Evolutionary conservation across 176 grass and related monocot genomes (phyloP).

Genomic region (Oryza australiensis): DNA sequence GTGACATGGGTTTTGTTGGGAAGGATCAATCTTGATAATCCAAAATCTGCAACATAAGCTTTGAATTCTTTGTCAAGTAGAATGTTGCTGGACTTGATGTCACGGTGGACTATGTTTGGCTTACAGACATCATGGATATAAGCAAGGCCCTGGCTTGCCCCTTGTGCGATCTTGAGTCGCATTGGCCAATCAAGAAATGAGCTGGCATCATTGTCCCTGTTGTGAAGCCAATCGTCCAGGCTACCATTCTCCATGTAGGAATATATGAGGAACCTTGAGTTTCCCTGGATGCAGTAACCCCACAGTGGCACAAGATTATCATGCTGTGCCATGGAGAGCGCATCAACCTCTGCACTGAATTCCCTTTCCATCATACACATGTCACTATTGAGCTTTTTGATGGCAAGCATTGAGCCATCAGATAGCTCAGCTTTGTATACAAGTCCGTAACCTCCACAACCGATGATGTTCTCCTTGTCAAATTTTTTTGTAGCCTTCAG

Average conservation of each 20-base stretch:
- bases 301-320: slow-evolving; percentile 68
- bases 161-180: slow-evolving; percentile 68
- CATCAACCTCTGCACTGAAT: slow-evolving; percentile 64
- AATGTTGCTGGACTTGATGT: slow-evolving; percentile 91
- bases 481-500: slow-evolving; percentile 74
- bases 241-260: slow-evolving; percentile 91
- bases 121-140: slow-evolving; percentile 72
- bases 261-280: slow-evolving; percentile 63
- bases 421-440: slow-evolving; percentile 68
- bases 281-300: slow-evolving; percentile 64
- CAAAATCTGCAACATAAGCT: slow-evolving; percentile 71
- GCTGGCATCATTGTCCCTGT: slow-evolving; percentile 32
- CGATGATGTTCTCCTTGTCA: slow-evolving; percentile 60
- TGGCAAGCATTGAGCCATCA: slow-evolving; percentile 43
- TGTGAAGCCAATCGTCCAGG: slow-evolving; percentile 86
- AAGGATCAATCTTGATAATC: slow-evolving; percentile 64
- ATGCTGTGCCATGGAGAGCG: slow-evolving; percentile 56
- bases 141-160: slow-evolving; percentile 47
- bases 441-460: slow-evolving; percentile 66
- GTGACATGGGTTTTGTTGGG: slow-evolving; percentile 71
- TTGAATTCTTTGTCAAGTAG: slow-evolving; percentile 60
- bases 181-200: slow-evolving; percentile 61
- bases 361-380: slow-evolving; percentile 62
- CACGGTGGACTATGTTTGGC: slow-evolving; percentile 73
- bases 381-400: slow-evolving; percentile 60